Evolutionary conservation across 73 alveolate genomes (phyloP).

Genomic region (Paramecium biaurelia): DNA sequence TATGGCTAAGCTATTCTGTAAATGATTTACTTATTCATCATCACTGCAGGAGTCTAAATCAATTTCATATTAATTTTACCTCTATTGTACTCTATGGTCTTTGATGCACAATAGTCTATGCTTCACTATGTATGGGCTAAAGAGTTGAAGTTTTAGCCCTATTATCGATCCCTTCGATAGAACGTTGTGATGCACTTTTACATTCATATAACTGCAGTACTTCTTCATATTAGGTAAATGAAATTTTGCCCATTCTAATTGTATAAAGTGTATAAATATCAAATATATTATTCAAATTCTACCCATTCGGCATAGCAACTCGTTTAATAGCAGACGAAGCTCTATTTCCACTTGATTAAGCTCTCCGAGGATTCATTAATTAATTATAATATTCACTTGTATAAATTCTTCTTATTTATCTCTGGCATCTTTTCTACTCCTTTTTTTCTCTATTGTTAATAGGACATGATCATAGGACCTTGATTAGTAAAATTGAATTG

Average conservation of each 20-base stretch:
- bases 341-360: conserved; percentile 17
- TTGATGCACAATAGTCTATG: background rate
- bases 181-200: background rate
- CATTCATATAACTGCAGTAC: background rate
- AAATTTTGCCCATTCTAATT: background rate
- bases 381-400: conserved; percentile 29
- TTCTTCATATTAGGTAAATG: background rate
- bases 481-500: background rate
- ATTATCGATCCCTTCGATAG: background rate
- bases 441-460: background rate
- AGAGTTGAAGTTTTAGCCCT: background rate
- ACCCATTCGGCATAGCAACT: background rate
- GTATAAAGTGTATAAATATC: conserved; percentile 7
- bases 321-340: background rate
- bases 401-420: background rate
- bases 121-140: background rate
- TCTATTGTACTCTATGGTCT: background rate
- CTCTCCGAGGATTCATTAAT: conserved; percentile 44
- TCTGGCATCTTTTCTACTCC: background rate
- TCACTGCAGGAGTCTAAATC: conserved; percentile 12
- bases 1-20: conserved; percentile 23
- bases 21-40: conserved; percentile 20
- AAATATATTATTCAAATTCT: too few relatives aligned
- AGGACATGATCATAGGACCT: background rate
- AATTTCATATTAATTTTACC: background rate